Evolutionary conservation across 805 yeast species (phyloP).

Genomic region (Sugiyamaella chiloensis): DNA sequence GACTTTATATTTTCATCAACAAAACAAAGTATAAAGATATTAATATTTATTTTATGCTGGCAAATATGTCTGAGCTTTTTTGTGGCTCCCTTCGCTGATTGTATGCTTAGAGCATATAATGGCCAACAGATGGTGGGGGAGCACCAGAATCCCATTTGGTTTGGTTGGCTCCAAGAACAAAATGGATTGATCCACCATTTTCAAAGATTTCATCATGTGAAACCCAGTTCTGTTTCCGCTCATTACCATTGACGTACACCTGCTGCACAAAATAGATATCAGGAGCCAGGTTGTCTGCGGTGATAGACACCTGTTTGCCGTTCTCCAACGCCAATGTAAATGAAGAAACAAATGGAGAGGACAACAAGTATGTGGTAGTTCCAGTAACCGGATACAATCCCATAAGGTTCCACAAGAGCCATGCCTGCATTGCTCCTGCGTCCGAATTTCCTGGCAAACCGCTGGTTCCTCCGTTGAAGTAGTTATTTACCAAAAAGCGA

Average conservation of each 20-base stretch:
- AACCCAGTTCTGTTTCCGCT: slow-evolving; percentile 34
- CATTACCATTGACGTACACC: slow-evolving; percentile 13
- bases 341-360: slow-evolving; percentile 33
- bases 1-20: no score
- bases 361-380: slow-evolving; percentile 35
- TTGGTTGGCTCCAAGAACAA: slow-evolving; percentile 20
- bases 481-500: slow-evolving; percentile 31
- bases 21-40: no score
- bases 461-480: slow-evolving; percentile 29
- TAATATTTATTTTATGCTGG: no score
- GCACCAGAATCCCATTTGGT: slow-evolving; percentile 22
- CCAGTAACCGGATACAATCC: slow-evolving; percentile 40
- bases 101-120: no score
- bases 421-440: slow-evolving; percentile 41
- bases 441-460: slow-evolving; percentile 41
- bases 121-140: slow-evolving; percentile 21
- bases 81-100: no score
- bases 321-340: slow-evolving; percentile 30
- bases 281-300: slow-evolving; percentile 28
- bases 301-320: slow-evolving; percentile 28
- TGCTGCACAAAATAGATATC: slow-evolving; percentile 8
- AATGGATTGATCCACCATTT: slow-evolving; percentile 31
- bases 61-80: no score
- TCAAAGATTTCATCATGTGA: slow-evolving; percentile 33
- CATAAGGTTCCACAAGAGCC: slow-evolving; percentile 36